Conservation (phyloP, 139 green algal species). For the Closterium sp. region DNA sequence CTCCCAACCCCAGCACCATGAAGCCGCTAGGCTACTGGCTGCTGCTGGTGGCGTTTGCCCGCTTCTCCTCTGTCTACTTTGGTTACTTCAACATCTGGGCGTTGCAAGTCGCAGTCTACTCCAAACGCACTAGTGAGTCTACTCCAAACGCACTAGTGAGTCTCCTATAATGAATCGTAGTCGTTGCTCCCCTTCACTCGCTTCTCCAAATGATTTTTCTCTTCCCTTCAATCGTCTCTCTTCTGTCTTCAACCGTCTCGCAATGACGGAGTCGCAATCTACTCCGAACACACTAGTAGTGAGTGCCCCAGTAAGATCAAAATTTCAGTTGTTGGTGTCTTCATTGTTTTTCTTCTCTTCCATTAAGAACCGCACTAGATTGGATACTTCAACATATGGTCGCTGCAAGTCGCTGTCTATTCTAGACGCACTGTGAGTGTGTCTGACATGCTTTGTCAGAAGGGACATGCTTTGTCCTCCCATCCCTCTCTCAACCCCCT, state of each 20-base stretch:
- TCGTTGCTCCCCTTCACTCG: not conserved
- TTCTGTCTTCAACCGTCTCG: too few species aligned
- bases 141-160: not conserved
- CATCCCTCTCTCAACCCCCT: too few species aligned
- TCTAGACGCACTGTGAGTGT: not conserved
- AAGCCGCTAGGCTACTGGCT: constrained; percentile 19
- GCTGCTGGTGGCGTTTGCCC: constrained; percentile 24
- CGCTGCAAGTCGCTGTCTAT: constrained; percentile 30
- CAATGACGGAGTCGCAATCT: too few species aligned
- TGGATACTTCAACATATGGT: constrained; percentile 25
- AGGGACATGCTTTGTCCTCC: too few species aligned
- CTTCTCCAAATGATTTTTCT: not conserved
- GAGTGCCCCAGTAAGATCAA: too few species aligned
- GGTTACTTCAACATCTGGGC: constrained; percentile 32
- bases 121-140: not conserved
- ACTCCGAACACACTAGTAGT: too few species aligned
- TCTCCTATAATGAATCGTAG: not conserved
- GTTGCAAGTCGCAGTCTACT: constrained; percentile 34
- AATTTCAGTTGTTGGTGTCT: too few species aligned
- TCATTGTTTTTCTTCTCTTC: too few species aligned
- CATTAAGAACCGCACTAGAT: too few species aligned
- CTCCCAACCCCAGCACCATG: not conserved
- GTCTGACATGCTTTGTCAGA: not conserved
- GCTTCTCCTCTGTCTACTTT: constrained; percentile 33
- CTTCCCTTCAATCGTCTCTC: too few species aligned